A percentile compares a stretch with the other conserved stretches of the same genome.
phyloP scores from a whole-genome alignment of 2,329 filamentous ascomycete species.

The Sordariomycetes sp. region DNA sequence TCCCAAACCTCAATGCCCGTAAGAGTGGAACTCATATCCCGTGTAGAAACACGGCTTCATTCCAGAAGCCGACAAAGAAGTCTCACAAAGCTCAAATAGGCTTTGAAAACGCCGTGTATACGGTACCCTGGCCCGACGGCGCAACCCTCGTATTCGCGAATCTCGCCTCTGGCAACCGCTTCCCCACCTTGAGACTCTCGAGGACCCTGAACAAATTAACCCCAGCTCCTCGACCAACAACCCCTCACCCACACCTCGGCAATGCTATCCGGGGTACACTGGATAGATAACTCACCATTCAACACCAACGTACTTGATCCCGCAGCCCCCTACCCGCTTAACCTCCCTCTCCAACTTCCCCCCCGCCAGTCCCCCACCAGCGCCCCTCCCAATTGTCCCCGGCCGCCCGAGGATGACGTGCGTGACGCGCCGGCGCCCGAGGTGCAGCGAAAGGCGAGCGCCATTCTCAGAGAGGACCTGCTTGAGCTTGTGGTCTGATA shows the following conservation, averaged over 20 bases:
- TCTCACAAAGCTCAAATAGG: neutral
- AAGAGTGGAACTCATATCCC: neutral
- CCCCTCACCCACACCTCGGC: neutral
- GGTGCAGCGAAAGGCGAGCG: constrained; percentile 53
- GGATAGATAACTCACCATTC: constrained; percentile 51
- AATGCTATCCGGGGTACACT: constrained; percentile 3
- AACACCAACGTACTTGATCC: constrained; percentile 65
- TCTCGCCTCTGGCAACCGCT: constrained; percentile 58
- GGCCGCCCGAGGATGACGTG: constrained; percentile 70
- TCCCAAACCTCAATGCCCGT: too few species aligned
- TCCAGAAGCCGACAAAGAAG: neutral
- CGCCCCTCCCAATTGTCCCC: constrained; percentile 31
- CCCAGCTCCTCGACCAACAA: neutral
- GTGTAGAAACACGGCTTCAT: neutral
- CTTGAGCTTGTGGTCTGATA: constrained; percentile 82
- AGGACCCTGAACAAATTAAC: constrained; percentile 44
- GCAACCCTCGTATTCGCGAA: constrained; percentile 55
- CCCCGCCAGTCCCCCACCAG: constrained; percentile 63
- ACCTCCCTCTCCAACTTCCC: constrained; percentile 77
- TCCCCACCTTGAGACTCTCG: constrained; percentile 69
- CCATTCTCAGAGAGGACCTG: constrained; percentile 63
- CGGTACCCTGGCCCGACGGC: constrained; percentile 47
- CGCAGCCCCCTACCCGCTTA: constrained; percentile 47
- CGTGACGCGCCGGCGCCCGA: constrained; percentile 64
- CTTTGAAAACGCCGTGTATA: constrained; percentile 21